Percentiles rank a stretch among this genome's conserved stretches.
These are phyloP conservation scores for Royoungia palumana DNA, from an alignment of 768 basidiomycete species.

Conservation along the genomic window DNA sequence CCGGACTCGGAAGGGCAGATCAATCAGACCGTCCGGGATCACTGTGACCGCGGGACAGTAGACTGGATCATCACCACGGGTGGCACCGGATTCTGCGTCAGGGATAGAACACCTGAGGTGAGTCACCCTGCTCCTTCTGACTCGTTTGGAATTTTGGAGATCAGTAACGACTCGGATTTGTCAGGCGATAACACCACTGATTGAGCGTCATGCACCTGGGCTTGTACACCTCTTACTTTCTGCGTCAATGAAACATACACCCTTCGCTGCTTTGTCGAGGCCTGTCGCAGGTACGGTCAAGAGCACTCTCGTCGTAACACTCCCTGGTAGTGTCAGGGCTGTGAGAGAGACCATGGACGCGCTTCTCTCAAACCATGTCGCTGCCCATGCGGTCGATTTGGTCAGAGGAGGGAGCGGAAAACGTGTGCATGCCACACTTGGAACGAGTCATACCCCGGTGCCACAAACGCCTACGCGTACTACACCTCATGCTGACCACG, in stretches of 20 bases:
- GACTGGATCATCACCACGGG: slow-evolving; percentile 83
- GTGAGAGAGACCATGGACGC: slow-evolving; percentile 74
- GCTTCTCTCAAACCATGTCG: slow-evolving; percentile 54
- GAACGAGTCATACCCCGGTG: slow-evolving; percentile 24
- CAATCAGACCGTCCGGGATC: slow-evolving; percentile 42
- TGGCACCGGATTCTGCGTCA: slow-evolving; percentile 80
- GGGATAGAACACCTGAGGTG: slow-evolving; percentile 86
- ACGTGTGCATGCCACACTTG: slow-evolving; percentile 51
- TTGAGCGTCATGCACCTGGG: slow-evolving; percentile 66
- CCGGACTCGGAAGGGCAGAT: slow-evolving; percentile 64
- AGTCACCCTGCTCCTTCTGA: neutral
- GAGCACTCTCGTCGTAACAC: slow-evolving; percentile 67
- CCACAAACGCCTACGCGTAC: too few species aligned
- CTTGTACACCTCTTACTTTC: slow-evolving; percentile 72
- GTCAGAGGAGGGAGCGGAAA: slow-evolving; percentile 65
- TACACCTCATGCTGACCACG: slow-evolving; percentile 19
- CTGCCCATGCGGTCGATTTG: slow-evolving; percentile 71
- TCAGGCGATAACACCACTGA: slow-evolving; percentile 59
- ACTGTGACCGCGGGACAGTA: slow-evolving; percentile 43
- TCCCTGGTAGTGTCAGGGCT: slow-evolving; percentile 84
- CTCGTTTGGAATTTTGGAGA: too few species aligned
- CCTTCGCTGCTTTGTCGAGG: slow-evolving; percentile 77
- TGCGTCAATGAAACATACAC: slow-evolving; percentile 68
- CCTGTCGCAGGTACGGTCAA: slow-evolving; percentile 75
- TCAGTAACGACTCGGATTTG: neutral